These are phyloP conservation scores for Salvia splendens DNA, from an alignment of 257 asterid genomes.

Conservation along the genomic window DNA sequence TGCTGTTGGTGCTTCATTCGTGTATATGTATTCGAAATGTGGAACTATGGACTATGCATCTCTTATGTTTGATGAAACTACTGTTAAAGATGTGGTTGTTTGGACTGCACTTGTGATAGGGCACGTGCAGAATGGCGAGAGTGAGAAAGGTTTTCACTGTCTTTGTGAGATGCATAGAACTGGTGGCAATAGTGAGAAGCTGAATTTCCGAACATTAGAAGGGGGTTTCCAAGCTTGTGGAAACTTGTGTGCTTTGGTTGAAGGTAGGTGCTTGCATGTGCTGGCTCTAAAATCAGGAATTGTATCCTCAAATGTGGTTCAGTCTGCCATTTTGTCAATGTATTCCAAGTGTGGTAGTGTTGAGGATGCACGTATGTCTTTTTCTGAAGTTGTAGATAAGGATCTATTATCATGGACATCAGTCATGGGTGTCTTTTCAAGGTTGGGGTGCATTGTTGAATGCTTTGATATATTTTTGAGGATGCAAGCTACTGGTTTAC, in stretches of 20 bases:
- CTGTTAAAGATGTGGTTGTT: conserved; percentile 63
- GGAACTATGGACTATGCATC: conserved; percentile 53
- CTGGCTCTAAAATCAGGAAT: conserved; percentile 58
- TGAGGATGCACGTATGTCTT: conserved; percentile 56
- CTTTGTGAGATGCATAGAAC: conserved; percentile 60
- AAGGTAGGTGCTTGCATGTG: conserved; percentile 75
- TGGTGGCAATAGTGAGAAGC: conserved; percentile 54
- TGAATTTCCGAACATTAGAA: conserved; percentile 65
- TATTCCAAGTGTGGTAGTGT: conserved; percentile 65
- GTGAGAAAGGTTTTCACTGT: conserved; percentile 55
- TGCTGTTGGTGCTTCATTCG: conserved; percentile 74
- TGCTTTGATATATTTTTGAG: conserved; percentile 46
- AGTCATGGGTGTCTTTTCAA: conserved; percentile 50
- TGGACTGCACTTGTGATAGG: conserved; percentile 87
- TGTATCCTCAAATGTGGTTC: conserved; percentile 39
- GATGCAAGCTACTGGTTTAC: conserved; percentile 55
- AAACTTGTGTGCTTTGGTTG: conserved; percentile 49
- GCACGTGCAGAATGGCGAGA: conserved; percentile 66
- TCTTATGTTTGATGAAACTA: conserved; percentile 64
- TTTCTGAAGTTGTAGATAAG: conserved; percentile 52
- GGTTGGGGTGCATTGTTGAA: conserved; percentile 43
- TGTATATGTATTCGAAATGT: conserved; percentile 71
- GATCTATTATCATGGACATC: conserved; percentile 76
- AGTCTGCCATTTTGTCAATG: conserved; percentile 64
- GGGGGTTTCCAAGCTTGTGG: conserved; percentile 93